These are phyloP conservation scores for Starmerella vaccinii DNA, from an alignment of 805 yeast species.

Conservation along the genomic window DNA sequence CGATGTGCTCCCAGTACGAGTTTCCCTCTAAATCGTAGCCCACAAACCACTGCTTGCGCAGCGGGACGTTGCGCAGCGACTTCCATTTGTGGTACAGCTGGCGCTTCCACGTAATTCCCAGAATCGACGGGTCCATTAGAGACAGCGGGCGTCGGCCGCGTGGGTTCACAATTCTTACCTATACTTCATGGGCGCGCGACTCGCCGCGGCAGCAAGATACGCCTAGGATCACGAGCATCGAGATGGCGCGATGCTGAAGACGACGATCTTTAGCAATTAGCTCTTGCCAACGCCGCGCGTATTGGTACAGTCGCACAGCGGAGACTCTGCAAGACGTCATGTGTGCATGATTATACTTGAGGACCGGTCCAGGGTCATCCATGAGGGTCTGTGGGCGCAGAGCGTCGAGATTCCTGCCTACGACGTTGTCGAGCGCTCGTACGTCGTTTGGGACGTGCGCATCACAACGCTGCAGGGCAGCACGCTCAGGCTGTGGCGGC, in stretches of 20 bases:
- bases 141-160: neutral
- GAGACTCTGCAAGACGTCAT: neutral
- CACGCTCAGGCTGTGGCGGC: constrained; percentile 39
- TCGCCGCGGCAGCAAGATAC: neutral
- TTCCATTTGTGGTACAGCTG: constrained; percentile 41
- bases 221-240: neutral
- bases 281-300: no score
- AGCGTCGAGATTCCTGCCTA: constrained; percentile 35
- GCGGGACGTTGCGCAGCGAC: constrained; percentile 54
- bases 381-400: constrained; percentile 32
- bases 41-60: constrained; percentile 56
- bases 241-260: no score
- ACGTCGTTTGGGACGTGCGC: constrained; percentile 36
- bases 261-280: no score
- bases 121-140: constrained; percentile 7
- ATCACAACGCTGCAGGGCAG: constrained; percentile 33
- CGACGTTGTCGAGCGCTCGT: constrained; percentile 36
- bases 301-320: neutral
- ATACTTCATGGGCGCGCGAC: no score
- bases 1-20: constrained; percentile 72
- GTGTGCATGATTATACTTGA: constrained; percentile 19
- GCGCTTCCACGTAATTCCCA: constrained; percentile 20
- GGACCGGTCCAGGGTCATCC: constrained; percentile 18
- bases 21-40: constrained; percentile 73
- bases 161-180: no score